These are phyloP conservation scores for Pythium plurisporium DNA, from an alignment of 352 stramenopile genomes.

Conservation along the genomic window DNA sequence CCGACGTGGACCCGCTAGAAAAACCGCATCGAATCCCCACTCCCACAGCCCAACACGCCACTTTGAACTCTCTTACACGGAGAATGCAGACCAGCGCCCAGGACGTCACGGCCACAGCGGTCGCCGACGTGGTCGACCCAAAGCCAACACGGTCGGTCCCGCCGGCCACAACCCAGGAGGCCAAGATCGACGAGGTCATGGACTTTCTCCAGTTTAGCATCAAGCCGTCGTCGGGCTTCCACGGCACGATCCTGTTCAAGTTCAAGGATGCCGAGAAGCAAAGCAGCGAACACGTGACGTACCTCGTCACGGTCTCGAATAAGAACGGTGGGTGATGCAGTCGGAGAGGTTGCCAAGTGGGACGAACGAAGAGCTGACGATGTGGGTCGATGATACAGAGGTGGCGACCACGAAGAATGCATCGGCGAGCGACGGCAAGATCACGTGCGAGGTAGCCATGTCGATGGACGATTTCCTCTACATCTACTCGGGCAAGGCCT, in stretches of 20 bases:
- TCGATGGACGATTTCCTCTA: constrained; percentile 85
- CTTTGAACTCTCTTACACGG: not conserved
- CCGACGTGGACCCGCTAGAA: constrained; percentile 10
- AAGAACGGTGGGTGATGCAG: constrained; percentile 26
- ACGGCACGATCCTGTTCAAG: constrained; percentile 82
- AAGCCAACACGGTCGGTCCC: not conserved
- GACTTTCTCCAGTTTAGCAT: constrained; percentile 82
- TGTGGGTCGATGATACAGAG: constrained; percentile 19
- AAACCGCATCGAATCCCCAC: not conserved
- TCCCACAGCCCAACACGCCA: too few species aligned
- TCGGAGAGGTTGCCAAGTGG: too few species aligned
- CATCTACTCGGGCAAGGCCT: constrained; percentile 85
- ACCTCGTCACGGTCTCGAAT: constrained; percentile 60
- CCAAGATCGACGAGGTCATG: constrained; percentile 87
- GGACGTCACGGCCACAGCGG: constrained; percentile 5
- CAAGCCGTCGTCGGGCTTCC: constrained; percentile 64
- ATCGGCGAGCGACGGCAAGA: constrained; percentile 27
- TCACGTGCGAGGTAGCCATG: constrained; percentile 76
- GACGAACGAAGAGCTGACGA: too few species aligned
- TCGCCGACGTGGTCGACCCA: not conserved
- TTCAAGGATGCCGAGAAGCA: constrained; percentile 48
- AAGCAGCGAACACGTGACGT: constrained; percentile 43
- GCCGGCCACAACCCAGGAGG: constrained; percentile 27
- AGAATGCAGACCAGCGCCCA: constrained; percentile 5
- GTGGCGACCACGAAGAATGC: constrained; percentile 63